Percentiles rank a stretch among this genome's conserved stretches.
Conservation (phyloP, 306 rosid species). For the Delonix regia region DNA sequence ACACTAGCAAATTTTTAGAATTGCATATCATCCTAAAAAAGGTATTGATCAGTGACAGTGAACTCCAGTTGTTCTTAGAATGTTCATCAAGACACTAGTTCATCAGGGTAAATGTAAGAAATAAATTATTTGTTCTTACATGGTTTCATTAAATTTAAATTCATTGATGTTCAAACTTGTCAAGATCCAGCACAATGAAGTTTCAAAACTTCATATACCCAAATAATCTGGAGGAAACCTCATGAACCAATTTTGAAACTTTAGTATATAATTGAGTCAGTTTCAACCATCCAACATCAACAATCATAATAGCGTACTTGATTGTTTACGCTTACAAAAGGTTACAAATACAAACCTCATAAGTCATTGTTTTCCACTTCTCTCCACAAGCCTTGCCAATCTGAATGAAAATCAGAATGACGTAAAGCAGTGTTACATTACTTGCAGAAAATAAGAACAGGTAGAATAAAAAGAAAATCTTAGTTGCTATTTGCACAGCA, state of each 20-base stretch:
- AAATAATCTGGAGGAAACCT: conserved; percentile 1
- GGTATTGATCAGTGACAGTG: background rate
- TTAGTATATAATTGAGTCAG: conserved; percentile 7
- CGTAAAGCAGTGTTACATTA: conserved; percentile 27
- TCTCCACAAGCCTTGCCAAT: conserved; percentile 96
- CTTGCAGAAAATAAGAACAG: background rate
- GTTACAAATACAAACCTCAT: conserved; percentile 62
- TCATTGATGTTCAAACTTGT: background rate
- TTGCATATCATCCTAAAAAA: conserved; percentile 7
- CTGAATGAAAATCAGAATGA: conserved; percentile 54
- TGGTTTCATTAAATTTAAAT: conserved; percentile 4
- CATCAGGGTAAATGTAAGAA: background rate
- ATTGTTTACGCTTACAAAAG: conserved; percentile 26
- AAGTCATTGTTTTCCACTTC: conserved; percentile 96
- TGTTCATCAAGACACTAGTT: background rate
- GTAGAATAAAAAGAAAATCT: background rate
- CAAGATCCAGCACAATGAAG: background rate
- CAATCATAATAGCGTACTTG: conserved; percentile 16
- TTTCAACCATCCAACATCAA: conserved; percentile 28
- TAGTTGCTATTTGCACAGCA: background rate
- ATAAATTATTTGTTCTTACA: conserved; percentile 7
- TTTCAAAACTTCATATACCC: conserved; percentile 5
- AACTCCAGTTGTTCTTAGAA: conserved; percentile 10
- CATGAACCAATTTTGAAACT: conserved; percentile 10
- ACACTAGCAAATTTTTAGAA: conserved; percentile 10